Conservation (phyloP, 345 rosid species). For the Corymbia maculata region DNA sequence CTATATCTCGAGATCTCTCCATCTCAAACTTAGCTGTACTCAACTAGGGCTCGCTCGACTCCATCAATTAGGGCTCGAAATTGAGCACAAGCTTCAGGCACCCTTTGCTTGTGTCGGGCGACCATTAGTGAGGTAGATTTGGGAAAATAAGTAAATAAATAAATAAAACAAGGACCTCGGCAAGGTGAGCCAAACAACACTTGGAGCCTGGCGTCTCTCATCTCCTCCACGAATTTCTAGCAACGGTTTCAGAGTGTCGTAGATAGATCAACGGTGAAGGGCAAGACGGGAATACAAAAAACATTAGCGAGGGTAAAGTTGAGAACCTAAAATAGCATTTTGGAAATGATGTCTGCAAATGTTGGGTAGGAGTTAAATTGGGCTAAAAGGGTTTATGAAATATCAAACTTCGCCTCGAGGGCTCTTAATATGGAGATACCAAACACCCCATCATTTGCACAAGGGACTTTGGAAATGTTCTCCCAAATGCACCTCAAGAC, state of each 20-base stretch:
- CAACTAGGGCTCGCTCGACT: not conserved
- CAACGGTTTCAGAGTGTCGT: not conserved
- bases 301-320: fast-evolving
- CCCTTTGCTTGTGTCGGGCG: not conserved
- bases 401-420: not conserved
- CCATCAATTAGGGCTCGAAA: not conserved
- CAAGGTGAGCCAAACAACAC: not conserved
- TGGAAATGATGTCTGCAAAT: no score
- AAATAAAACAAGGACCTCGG: not conserved
- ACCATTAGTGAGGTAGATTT: not conserved
- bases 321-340: not conserved
- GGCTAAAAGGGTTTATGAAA: not conserved
- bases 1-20: not conserved
- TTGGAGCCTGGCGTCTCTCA: not conserved
- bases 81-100: not conserved
- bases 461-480: not conserved
- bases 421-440: not conserved
- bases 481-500: no score
- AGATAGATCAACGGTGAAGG: not conserved
- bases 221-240: not conserved
- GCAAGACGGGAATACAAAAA: no score
- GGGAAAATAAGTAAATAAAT: not conserved
- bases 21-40: not conserved
- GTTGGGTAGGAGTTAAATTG: not conserved
- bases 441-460: fast-evolving